A percentile compares a stretch with the other conserved stretches of the same genome.
Conservation (phyloP, 2,329 filamentous ascomycete genomes). For the Lizonia empirigonia region DNA sequence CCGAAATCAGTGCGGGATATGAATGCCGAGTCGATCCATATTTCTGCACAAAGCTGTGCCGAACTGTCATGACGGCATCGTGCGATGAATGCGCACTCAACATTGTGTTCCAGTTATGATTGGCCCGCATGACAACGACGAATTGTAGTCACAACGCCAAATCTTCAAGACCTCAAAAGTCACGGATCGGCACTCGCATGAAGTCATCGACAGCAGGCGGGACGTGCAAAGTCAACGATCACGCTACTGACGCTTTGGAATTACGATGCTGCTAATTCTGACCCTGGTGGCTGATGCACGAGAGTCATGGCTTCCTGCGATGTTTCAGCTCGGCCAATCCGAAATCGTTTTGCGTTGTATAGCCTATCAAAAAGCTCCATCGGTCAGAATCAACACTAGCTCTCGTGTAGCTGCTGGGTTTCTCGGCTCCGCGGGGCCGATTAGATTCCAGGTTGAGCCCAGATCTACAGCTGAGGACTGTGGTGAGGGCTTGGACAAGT, state of each 20-base stretch:
- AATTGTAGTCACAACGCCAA: neutral
- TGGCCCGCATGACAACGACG: neutral
- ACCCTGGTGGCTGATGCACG: conserved; percentile 1
- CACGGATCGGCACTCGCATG: conserved; percentile 4
- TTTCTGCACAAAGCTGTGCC: neutral
- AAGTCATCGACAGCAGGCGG: conserved; percentile 1
- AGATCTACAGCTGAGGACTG: conserved; percentile 10
- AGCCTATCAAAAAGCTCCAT: neutral
- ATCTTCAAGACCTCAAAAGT: neutral
- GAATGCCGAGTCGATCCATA: neutral
- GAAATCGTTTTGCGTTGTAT: neutral
- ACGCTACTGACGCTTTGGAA: conserved; percentile 3
- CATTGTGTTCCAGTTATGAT: neutral
- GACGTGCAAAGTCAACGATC: neutral
- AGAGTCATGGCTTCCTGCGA: neutral
- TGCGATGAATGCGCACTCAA: neutral
- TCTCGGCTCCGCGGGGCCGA: conserved; percentile 15
- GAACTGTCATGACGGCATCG: neutral
- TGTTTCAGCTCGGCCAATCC: conserved; percentile 3
- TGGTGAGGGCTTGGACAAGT: neutral
- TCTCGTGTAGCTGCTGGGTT: conserved; percentile 1
- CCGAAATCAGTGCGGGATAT: neutral
- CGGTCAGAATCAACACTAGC: neutral
- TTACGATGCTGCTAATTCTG: conserved; percentile 3
- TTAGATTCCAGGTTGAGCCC: neutral